phyloP scores from a whole-genome alignment of 805 yeast species.

The Pichia nanzhaoensis region DNA sequence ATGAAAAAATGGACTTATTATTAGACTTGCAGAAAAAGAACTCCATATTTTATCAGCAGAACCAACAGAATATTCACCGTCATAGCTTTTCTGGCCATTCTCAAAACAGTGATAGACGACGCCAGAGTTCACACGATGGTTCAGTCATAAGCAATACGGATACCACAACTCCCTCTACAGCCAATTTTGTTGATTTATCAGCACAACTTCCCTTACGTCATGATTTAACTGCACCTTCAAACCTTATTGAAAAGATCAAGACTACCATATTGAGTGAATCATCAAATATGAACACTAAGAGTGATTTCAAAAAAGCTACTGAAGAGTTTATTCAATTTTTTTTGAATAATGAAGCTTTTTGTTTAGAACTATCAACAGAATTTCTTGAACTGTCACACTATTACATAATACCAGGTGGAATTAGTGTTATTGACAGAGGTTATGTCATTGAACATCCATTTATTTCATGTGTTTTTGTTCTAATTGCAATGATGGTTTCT shows the following conservation, averaged over 20 bases:
- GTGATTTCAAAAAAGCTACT: slow-evolving; percentile 31
- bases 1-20: neutral
- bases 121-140: slow-evolving; percentile 3
- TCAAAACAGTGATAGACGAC: neutral
- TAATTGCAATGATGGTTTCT: slow-evolving; percentile 51
- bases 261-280: slow-evolving; percentile 19
- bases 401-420: slow-evolving; percentile 59
- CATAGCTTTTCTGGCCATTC: too few species aligned
- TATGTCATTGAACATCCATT: slow-evolving; percentile 48
- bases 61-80: neutral
- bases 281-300: slow-evolving; percentile 19
- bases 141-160: slow-evolving; percentile 1
- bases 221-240: slow-evolving; percentile 27
- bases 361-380: slow-evolving; percentile 39
- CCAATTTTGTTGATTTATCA: slow-evolving; percentile 8
- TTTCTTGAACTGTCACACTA: slow-evolving; percentile 49
- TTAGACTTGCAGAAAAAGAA: slow-evolving; percentile 1
- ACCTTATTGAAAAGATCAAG: slow-evolving; percentile 27
- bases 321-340: slow-evolving; percentile 43
- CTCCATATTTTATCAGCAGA: neutral
- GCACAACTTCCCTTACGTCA: slow-evolving; percentile 9
- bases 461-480: slow-evolving; percentile 46
- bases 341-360: slow-evolving; percentile 35
- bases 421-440: slow-evolving; percentile 38
- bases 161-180: neutral